Evolutionary conservation across 768 basidiomycete genomes (phyloP), one percentile per base, ranked within the genome.

Genomic region (Clathrus columnatus): DNA sequence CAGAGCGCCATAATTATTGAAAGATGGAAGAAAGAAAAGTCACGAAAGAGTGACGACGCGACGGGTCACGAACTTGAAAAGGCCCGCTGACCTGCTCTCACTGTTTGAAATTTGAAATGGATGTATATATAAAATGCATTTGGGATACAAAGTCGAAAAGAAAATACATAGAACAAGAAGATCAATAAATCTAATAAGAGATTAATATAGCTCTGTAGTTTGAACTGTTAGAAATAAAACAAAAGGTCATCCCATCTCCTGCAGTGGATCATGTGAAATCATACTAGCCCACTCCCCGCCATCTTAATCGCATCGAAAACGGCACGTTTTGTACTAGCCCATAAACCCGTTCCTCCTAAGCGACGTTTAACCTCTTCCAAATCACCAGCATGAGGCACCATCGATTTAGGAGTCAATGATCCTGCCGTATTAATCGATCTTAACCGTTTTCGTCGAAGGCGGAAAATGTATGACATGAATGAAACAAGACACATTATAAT

Each of bases 221-320:
- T 7, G 30, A 7, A 32, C 30, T 16, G 30, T 32, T 16, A 32
- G 7, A 16, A 8, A 36, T 36, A 4, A n/a, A 36, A 36, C n/a
- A 36, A 4, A 36, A 36, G n/a, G 10, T 36, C n/a, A 36, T 14
- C 4, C 36, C 2, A 36, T 14, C 36, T 14, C 36, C n/a, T 36
- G 36, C 36, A 36, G 11, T 36, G 11, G 11, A 36, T 36, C 36
- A 36, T 36, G n/a, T n/a, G 7, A 16, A 7, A 32, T 32, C 30
- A 87, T 44, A 84, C 84, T 57, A 87, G 67, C 18, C 87, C 87
- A 60, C 84, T 79, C 18, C 85, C 87, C 1, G 81, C 87, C 87
- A 90, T 89, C 61, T 73, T 76, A 28, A 85, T 74, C 3, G 84
- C 84, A 69, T 90, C 87, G 47, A 69, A 66, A 16, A 90, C 71